Evolutionary conservation across 2,329 filamentous ascomycete species (phyloP).

Genomic region (Botrytis elliptica): DNA sequence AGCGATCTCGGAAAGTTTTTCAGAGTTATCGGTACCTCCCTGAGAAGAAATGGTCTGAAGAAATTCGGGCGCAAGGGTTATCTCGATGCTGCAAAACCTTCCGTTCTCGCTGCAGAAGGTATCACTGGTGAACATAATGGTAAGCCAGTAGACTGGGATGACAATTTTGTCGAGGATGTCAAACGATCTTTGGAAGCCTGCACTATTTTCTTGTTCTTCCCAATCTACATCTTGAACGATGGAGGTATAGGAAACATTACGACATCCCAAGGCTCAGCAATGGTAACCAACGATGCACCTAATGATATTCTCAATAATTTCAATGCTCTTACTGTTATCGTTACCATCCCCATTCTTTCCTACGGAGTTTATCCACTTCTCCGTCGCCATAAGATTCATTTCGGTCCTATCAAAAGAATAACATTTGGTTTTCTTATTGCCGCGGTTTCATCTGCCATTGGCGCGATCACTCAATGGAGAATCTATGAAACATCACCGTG

Average conservation of each 20-base stretch:
- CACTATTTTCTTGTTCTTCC: conserved; percentile 61
- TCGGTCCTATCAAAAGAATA: conserved; percentile 75
- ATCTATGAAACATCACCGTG: conserved; percentile 64
- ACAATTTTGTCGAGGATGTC: conserved; percentile 78
- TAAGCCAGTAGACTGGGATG: conserved; percentile 69
- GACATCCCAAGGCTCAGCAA: conserved; percentile 55
- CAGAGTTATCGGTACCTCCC: conserved; percentile 43
- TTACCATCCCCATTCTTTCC: conserved; percentile 71
- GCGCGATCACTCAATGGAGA: conserved; percentile 57
- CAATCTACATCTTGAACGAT: conserved; percentile 43
- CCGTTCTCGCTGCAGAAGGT: conserved; percentile 57
- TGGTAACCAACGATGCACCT: conserved; percentile 68
- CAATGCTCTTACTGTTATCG: conserved; percentile 71
- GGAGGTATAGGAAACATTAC: conserved; percentile 50
- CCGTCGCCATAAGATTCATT: conserved; percentile 60
- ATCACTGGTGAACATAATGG: conserved; percentile 9
- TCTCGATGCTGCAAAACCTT: conserved; percentile 69
- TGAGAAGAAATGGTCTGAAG: conserved; percentile 59
- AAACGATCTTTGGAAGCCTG: conserved; percentile 67
- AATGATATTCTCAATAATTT: conserved; percentile 78
- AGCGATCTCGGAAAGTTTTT: conserved; percentile 48
- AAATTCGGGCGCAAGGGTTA: conserved; percentile 50
- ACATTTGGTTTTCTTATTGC: conserved; percentile 66
- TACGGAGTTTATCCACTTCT: conserved; percentile 66
- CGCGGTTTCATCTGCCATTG: conserved; percentile 56